phyloP scores from a whole-genome alignment of 257 asterid genomes.

The Avicennia marina region DNA sequence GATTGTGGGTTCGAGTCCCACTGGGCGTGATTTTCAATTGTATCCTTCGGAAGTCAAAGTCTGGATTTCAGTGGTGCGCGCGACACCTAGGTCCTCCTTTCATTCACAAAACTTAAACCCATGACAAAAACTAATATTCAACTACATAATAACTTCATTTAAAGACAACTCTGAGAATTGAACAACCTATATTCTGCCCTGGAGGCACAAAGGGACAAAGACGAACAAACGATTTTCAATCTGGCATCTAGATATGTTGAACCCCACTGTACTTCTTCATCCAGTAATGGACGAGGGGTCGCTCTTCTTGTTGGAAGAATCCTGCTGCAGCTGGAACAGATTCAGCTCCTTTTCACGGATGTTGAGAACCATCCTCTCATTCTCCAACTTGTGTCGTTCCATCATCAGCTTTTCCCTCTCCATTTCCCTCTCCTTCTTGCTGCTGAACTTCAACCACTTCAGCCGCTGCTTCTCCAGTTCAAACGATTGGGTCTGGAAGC shows the following conservation, averaged over 20 bases:
- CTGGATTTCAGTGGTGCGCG: too few species aligned
- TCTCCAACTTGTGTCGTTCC: slow-evolving; percentile 54
- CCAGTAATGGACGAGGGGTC: slow-evolving; percentile 44
- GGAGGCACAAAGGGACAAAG: too few species aligned
- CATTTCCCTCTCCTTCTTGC: slow-evolving; percentile 83
- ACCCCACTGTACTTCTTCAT: too few species aligned
- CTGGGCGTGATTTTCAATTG: slow-evolving; percentile 88
- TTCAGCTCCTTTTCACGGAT: slow-evolving; percentile 52
- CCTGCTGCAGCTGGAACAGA: slow-evolving; percentile 27
- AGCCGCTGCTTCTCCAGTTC: slow-evolving; percentile 71
- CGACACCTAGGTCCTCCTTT: too few species aligned
- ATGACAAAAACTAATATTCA: too few species aligned
- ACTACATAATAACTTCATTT: too few species aligned
- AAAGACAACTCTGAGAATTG: too few species aligned
- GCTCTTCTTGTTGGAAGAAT: slow-evolving; percentile 26
- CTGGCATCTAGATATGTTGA: too few species aligned
- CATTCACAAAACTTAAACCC: too few species aligned
- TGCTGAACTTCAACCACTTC: slow-evolving; percentile 68
- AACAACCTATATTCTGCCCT: too few species aligned
- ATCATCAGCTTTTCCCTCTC: slow-evolving; percentile 66
- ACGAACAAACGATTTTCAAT: too few species aligned
- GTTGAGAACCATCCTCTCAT: slow-evolving; percentile 64
- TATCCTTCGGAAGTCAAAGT: too few species aligned
- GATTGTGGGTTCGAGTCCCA: slow-evolving; percentile 99
- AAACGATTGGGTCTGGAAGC: slow-evolving; percentile 33